These are phyloP conservation scores for Porphyrellus cyaneotinctus DNA, from an alignment of 768 basidiomycete genomes.

Conservation along the genomic window DNA sequence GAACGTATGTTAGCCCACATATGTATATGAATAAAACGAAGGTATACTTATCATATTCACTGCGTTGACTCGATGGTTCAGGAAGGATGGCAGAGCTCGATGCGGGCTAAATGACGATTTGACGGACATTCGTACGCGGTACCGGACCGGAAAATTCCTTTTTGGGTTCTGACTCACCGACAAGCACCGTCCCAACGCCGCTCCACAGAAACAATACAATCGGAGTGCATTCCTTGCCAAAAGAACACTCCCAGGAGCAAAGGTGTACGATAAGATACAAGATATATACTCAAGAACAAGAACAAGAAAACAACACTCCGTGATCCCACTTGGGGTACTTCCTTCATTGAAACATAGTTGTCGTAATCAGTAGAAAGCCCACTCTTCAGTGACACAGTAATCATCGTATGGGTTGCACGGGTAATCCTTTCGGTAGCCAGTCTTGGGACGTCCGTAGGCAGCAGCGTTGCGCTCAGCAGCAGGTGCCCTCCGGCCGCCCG, in stretches of 20 bases:
- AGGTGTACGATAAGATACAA: slow-evolving; percentile 18
- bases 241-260: slow-evolving; percentile 7
- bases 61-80: slow-evolving; percentile 11
- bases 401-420: slow-evolving; percentile 57
- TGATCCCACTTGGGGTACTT: slow-evolving; percentile 2
- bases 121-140: slow-evolving; percentile 5
- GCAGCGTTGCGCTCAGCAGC: slow-evolving; percentile 29
- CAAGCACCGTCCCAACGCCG: not conserved
- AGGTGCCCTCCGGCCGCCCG: slow-evolving; percentile 27
- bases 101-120: slow-evolving; percentile 12
- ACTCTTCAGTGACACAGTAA: slow-evolving; percentile 73
- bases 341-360: not conserved
- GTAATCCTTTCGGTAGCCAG: slow-evolving; percentile 39
- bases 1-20: slow-evolving; percentile 27
- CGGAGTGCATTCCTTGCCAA: slow-evolving; percentile 14
- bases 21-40: slow-evolving; percentile 18
- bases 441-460: slow-evolving; percentile 28
- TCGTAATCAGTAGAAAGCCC: slow-evolving; percentile 42
- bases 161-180: slow-evolving; percentile 12
- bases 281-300: slow-evolving; percentile 15
- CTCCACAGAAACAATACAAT: not conserved
- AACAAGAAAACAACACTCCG: slow-evolving; percentile 9
- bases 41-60: slow-evolving; percentile 58
- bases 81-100: slow-evolving; percentile 10
- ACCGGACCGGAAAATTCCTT: slow-evolving; percentile 18